Percentiles rank a stretch among this genome's conserved stretches.
Conservation (phyloP, 2,329 filamentous ascomycete species). For the Colletotrichum siamense region DNA sequence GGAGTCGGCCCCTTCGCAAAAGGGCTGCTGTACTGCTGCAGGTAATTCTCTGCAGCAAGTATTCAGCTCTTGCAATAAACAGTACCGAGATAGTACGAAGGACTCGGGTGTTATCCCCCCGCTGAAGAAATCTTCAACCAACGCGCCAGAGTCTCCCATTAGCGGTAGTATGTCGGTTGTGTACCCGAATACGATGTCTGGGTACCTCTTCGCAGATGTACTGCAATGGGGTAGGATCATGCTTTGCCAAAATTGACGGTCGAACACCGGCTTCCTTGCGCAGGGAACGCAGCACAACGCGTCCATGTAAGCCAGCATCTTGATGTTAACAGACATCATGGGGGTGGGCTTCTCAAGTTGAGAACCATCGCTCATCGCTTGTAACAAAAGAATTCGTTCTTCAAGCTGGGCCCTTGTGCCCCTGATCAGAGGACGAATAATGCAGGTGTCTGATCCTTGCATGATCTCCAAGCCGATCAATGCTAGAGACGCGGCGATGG, state of each 20-base stretch:
- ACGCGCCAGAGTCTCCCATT: not conserved
- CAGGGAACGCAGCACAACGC: conserved; percentile 7
- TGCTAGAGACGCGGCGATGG: conserved; percentile 6
- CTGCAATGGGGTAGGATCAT: not conserved
- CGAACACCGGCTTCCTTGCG: not conserved
- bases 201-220: not conserved
- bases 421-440: not conserved
- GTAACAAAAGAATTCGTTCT: not conserved
- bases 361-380: not conserved
- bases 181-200: conserved; percentile 14
- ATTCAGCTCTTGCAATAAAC: not conserved
- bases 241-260: not conserved
- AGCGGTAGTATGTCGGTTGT: not conserved
- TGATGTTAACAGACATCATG: conserved; percentile 8
- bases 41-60: not conserved
- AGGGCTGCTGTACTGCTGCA: not conserved
- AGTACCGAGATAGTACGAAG: not conserved
- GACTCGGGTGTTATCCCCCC: not conserved
- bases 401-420: not conserved
- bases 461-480: conserved; percentile 9
- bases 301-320: conserved; percentile 17
- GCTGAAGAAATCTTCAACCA: conserved; percentile 1
- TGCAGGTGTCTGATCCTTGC: not conserved
- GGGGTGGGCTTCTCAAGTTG: not conserved
- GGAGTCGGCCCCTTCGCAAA: not conserved